These are phyloP conservation scores for Xanthoconium separans DNA, from an alignment of 1,284 basidiomycete species.

Conservation along the genomic window DNA sequence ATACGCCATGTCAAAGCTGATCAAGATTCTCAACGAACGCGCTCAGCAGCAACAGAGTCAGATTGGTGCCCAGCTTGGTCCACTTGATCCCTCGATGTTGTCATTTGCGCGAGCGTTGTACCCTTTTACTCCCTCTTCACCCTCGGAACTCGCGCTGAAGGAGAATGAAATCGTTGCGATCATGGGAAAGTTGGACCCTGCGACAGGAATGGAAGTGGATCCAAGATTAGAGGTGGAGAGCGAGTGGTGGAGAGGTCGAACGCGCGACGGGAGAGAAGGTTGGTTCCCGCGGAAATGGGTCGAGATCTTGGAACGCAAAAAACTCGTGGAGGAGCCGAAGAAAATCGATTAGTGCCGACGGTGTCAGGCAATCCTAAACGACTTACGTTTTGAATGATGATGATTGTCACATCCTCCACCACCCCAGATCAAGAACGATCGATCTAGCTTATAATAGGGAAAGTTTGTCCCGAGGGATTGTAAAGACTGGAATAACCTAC, in stretches of 20 bases:
- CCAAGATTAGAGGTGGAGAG: conserved; percentile 71
- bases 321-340: conserved; percentile 33
- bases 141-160: conserved; percentile 79
- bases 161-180: conserved; percentile 96
- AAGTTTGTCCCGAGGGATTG: too few species aligned
- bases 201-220: conserved; percentile 67
- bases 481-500: too few species aligned
- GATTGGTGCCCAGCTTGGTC: conserved; percentile 46
- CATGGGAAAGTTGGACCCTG: conserved; percentile 77
- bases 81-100: conserved; percentile 70
- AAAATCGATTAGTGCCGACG: conserved; percentile 40
- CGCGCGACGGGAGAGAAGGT: conserved; percentile 89
- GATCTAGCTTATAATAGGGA: not conserved
- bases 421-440: not conserved
- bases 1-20: conserved; percentile 90
- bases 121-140: conserved; percentile 31
- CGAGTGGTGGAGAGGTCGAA: conserved; percentile 97
- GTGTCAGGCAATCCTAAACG: not conserved
- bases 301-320: conserved; percentile 60
- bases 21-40: conserved; percentile 75
- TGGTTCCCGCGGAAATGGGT: conserved; percentile 98
- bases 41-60: conserved; percentile 46
- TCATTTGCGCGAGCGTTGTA: conserved; percentile 73
- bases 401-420: not conserved
- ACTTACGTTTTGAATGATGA: not conserved